These are phyloP conservation scores for Candida glaebosa DNA, from an alignment of 805 yeast species.

Conservation along the genomic window DNA sequence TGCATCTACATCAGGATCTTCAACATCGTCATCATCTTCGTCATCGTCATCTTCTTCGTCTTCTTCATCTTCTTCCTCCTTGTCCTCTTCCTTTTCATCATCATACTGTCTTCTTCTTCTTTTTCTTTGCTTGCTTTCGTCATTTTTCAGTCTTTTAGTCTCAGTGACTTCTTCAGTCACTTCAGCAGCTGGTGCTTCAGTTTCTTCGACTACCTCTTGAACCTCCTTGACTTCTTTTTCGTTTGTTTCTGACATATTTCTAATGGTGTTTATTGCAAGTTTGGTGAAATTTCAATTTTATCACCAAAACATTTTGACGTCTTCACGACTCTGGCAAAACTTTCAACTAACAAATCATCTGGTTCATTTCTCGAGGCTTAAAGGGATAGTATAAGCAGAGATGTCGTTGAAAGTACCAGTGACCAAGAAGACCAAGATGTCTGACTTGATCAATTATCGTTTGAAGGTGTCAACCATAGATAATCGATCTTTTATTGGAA, in stretches of 20 bases:
- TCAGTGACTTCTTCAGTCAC: conserved; percentile 6
- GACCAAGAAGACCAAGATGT: conserved; percentile 40
- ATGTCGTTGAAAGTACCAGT: conserved; percentile 13
- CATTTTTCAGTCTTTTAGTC: conserved; percentile 14
- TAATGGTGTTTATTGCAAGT: not conserved
- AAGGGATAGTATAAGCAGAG: no score
- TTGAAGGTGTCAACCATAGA: conserved; percentile 75
- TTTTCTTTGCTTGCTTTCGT: conserved; percentile 33
- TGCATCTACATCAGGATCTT: conserved; percentile 45
- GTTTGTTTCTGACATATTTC: conserved; percentile 10
- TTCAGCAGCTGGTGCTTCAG: conserved; percentile 9
- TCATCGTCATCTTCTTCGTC: conserved; percentile 43
- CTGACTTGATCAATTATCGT: conserved; percentile 71
- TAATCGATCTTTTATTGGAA: conserved; percentile 74
- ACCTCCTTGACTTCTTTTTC: conserved; percentile 8
- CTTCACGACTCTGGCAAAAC: not conserved
- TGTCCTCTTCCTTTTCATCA: conserved; percentile 46
- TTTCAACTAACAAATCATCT: no score
- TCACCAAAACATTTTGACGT: not conserved
- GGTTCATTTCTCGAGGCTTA: no score
- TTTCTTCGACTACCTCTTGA: conserved; percentile 5
- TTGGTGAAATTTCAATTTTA: conserved; percentile 5
- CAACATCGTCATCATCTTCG: conserved; percentile 46
- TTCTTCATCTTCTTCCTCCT: conserved; percentile 45
- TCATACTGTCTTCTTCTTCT: conserved; percentile 56